Evolutionary conservation across 2,329 filamentous ascomycete genomes (phyloP).

Genomic region (Plenodomus tracheiphilus): DNA sequence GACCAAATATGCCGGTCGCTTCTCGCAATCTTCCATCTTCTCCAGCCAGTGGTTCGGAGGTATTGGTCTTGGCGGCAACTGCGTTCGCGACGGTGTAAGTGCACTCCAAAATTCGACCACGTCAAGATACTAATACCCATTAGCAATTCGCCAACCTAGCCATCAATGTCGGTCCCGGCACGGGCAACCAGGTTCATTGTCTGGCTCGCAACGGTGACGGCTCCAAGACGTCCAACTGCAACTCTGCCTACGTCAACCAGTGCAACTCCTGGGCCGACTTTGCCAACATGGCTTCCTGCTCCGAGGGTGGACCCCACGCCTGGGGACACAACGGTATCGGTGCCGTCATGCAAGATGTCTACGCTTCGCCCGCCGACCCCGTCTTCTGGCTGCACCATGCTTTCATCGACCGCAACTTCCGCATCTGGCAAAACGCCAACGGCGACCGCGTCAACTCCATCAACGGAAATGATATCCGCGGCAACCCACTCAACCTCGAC

Average conservation of each 20-base stretch:
- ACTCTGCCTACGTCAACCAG: slow-evolving; percentile 29
- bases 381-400: slow-evolving; percentile 56
- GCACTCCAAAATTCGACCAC: neutral
- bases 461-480: slow-evolving; percentile 43
- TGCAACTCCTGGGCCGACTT: slow-evolving; percentile 31
- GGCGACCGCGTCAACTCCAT: slow-evolving; percentile 35
- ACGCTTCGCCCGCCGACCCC: slow-evolving; percentile 39
- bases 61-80: slow-evolving; percentile 28
- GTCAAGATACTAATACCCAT: slow-evolving; percentile 5
- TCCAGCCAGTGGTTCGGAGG: slow-evolving; percentile 30
- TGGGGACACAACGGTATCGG: slow-evolving; percentile 44
- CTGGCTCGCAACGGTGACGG: slow-evolving; percentile 35
- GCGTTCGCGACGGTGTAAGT: slow-evolving; percentile 41
- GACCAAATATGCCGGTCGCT: slow-evolving; percentile 36
- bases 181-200: slow-evolving; percentile 33
- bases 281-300: slow-evolving; percentile 33
- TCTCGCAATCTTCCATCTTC: slow-evolving; percentile 36
- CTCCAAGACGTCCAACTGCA: slow-evolving; percentile 30
- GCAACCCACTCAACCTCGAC: slow-evolving; percentile 30
- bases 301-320: slow-evolving; percentile 37
- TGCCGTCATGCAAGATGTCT: slow-evolving; percentile 39
- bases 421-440: slow-evolving; percentile 53
- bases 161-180: slow-evolving; percentile 36
- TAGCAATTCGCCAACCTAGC: slow-evolving; percentile 39
- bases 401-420: slow-evolving; percentile 55